A percentile compares a stretch with the other conserved stretches of the same genome.
Conservation (phyloP, 768 basidiomycete genomes). For the Jaapia argillacea region DNA sequence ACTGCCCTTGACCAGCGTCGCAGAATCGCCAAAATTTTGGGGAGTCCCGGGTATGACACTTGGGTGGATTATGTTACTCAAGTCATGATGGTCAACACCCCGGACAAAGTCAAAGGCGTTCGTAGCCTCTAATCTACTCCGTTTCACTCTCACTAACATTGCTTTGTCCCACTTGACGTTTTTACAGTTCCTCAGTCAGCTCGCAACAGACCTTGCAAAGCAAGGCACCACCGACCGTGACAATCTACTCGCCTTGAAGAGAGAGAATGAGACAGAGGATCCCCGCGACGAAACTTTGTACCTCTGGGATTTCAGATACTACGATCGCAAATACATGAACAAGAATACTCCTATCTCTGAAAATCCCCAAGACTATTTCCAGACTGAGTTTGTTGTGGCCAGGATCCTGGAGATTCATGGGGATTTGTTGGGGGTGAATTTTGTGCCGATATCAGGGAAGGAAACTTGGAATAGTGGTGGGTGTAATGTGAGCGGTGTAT, state of each 20-base stretch:
- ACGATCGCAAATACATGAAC: conserved; percentile 58
- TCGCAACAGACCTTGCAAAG: conserved; percentile 63
- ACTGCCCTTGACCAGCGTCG: conserved; percentile 64
- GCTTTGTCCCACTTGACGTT: no score
- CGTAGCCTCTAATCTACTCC: no score
- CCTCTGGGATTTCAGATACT: conserved; percentile 81
- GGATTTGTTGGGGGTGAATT: conserved; percentile 66
- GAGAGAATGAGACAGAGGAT: conserved; percentile 57
- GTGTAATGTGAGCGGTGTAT: no score
- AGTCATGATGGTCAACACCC: conserved; percentile 76
- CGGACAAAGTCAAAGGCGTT: conserved; percentile 47
- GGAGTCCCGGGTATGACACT: conserved; percentile 64
- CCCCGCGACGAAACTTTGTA: conserved; percentile 65
- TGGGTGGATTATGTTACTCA: conserved; percentile 85
- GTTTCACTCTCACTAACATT: no score
- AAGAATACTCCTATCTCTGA: conserved; percentile 62
- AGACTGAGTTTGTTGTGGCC: conserved; percentile 73
- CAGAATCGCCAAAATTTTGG: conserved; percentile 53
- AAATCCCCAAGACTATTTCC: conserved; percentile 80
- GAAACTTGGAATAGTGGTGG: conserved; percentile 86
- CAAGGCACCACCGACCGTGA: conserved; percentile 60
- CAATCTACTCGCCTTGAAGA: conserved; percentile 68
- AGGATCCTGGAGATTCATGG: conserved; percentile 79
- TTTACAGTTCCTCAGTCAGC: conserved; percentile 67
- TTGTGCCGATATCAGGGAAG: conserved; percentile 39